These are phyloP conservation scores for Aquilaria malaccensis DNA, from an alignment of 345 rosid genomes.

Conservation along the genomic window DNA sequence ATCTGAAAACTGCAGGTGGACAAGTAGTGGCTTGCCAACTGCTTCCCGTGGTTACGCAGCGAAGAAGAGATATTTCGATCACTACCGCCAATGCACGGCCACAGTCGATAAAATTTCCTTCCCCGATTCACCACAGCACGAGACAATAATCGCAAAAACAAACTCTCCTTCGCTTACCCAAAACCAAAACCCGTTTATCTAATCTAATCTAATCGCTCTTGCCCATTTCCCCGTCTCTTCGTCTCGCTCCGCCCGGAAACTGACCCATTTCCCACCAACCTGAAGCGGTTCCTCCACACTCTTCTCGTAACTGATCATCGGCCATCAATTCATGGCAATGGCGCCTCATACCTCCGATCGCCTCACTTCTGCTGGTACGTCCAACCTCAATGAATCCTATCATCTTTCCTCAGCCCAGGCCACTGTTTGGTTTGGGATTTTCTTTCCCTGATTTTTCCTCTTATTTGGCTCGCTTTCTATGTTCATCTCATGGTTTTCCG, in stretches of 20 bases:
- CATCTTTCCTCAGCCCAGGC: neutral
- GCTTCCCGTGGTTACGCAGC: neutral
- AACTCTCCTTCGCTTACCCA: too few species aligned
- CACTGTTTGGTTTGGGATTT: neutral
- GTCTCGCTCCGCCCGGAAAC: neutral
- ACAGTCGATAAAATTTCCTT: neutral
- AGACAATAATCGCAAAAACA: too few species aligned
- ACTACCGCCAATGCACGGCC: neutral
- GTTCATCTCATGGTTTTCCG: neutral
- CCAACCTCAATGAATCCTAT: neutral
- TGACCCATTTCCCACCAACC: neutral
- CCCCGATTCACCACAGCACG: too few species aligned
- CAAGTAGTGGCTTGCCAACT: constrained; percentile 7
- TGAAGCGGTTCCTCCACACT: neutral
- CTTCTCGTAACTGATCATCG: neutral
- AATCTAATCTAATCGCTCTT: neutral
- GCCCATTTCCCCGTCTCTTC: neutral
- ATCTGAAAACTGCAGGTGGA: neutral
- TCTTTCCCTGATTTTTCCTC: neutral
- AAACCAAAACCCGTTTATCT: neutral
- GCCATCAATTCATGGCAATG: constrained; percentile 1
- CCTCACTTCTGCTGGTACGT: constrained; percentile 23
- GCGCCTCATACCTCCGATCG: constrained; percentile 22
- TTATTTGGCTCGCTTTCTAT: neutral
- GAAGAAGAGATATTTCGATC: neutral